phyloP scores from a whole-genome alignment of 2,329 filamentous ascomycete genomes.

The Diaporthe citri region DNA sequence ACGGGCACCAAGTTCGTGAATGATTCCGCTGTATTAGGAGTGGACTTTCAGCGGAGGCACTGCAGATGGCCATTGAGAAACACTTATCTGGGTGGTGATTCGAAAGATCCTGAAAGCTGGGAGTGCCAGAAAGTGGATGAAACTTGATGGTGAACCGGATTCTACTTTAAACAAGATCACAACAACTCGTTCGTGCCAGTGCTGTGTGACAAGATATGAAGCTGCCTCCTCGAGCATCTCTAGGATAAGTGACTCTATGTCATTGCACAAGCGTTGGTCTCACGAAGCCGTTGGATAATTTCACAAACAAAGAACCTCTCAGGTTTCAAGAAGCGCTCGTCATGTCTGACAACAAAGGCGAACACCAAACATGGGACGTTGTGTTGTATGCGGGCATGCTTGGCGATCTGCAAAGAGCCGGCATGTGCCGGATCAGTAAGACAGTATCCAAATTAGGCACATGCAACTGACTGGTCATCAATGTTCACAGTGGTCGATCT shows the following conservation, averaged over 20 bases:
- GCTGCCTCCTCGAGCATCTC: no score
- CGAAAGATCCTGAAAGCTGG: slow-evolving; percentile 42
- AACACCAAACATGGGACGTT: not conserved
- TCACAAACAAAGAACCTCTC: not conserved
- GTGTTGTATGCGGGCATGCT: not conserved
- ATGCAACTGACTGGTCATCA: not conserved
- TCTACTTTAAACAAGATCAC: not conserved
- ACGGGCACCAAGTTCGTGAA: slow-evolving; percentile 39
- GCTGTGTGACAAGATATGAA: not conserved
- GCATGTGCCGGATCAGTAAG: not conserved
- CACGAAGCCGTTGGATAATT: not conserved
- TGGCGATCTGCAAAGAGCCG: slow-evolving; percentile 5
- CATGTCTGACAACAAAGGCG: not conserved
- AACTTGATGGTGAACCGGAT: no score
- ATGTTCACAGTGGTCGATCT: not conserved
- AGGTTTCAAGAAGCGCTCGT: not conserved
- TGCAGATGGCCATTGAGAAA: slow-evolving; percentile 42
- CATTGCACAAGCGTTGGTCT: not conserved
- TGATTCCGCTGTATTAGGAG: slow-evolving; percentile 31
- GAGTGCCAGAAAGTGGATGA: slow-evolving; percentile 11
- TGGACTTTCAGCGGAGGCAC: slow-evolving; percentile 41
- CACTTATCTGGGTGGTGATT: slow-evolving; percentile 37
- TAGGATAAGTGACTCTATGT: no score
- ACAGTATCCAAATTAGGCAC: not conserved
- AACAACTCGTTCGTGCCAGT: not conserved